phyloP scores from a whole-genome alignment of 75 land plant species.

The Chamaecyparis obtusa region DNA sequence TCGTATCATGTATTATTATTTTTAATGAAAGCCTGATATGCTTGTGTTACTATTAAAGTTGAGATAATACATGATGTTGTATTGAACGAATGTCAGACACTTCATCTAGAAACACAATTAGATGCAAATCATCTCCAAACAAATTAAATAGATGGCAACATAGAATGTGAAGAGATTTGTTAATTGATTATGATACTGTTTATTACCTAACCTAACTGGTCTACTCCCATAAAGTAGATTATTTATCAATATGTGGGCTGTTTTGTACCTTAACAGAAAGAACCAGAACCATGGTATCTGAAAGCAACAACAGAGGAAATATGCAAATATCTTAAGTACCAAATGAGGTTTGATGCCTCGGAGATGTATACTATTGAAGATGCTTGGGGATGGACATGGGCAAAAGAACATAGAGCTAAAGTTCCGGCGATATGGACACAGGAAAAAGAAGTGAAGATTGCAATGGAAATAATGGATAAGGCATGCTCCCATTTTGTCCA shows the following conservation, averaged over 20 bases:
- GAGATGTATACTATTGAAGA: slow-evolving; percentile 94
- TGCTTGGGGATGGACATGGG: slow-evolving; percentile 99
- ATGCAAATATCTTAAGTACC: slow-evolving; percentile 16
- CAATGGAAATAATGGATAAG: slow-evolving; percentile 87
- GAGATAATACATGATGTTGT: not conserved
- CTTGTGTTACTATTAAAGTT: not conserved
- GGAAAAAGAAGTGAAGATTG: slow-evolving; percentile 94
- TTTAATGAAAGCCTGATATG: not conserved
- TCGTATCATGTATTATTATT: not conserved
- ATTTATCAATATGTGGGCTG: not conserved
- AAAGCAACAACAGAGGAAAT: slow-evolving; percentile 31
- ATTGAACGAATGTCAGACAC: not conserved
- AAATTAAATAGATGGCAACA: slow-evolving; percentile 3
- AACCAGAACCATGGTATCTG: slow-evolving; percentile 21
- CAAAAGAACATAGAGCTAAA: slow-evolving; percentile 56
- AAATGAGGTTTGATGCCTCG: slow-evolving; percentile 61
- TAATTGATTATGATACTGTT: not conserved
- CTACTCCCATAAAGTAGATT: not conserved
- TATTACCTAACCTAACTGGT: not conserved
- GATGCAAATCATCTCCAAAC: not conserved
- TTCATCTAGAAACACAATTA: not conserved
- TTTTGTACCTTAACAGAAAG: slow-evolving; percentile 14
- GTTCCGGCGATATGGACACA: slow-evolving; percentile 84
- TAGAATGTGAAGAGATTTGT: not conserved
- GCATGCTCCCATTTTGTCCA: slow-evolving; percentile 25